phyloP scores from a whole-genome alignment of 352 stramenopile genomes.

The Phytophthora pisi region DNA sequence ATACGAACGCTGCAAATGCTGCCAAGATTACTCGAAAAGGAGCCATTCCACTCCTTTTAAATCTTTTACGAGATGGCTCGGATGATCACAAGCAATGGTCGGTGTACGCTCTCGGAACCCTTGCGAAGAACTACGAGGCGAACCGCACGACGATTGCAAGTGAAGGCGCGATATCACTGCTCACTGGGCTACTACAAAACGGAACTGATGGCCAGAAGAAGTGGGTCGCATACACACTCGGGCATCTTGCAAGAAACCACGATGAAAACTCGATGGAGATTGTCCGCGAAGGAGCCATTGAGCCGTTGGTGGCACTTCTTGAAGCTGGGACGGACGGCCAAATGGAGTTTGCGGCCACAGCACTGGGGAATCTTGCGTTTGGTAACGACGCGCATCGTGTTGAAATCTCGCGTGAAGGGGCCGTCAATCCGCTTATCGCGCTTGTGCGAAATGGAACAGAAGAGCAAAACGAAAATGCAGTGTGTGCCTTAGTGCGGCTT shows the following conservation, averaged over 20 bases:
- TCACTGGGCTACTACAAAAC: neutral
- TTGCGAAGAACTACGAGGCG: neutral
- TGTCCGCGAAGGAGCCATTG: neutral
- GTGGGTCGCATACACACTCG: neutral
- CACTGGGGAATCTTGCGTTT: no score
- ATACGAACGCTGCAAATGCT: neutral
- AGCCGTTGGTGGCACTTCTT: constrained; percentile 8
- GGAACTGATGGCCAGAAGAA: constrained; percentile 10
- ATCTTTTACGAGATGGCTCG: no score
- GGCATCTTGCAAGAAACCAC: neutral
- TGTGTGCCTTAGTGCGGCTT: no score
- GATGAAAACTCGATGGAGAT: neutral
- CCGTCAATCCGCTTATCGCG: no score
- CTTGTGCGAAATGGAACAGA: no score
- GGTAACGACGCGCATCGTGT: no score
- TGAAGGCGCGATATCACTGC: neutral
- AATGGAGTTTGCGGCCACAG: neutral
- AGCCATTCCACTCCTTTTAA: no score
- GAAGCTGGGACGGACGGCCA: neutral
- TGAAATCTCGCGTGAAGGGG: no score
- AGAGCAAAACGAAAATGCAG: no score
- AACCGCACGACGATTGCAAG: constrained; percentile 1
- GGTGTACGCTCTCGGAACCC: constrained; percentile 1
- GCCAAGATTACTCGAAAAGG: no score
- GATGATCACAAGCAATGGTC: neutral